Conservation (phyloP, 177 flowering plant genomes). For the Vitis hybrid region DNA sequence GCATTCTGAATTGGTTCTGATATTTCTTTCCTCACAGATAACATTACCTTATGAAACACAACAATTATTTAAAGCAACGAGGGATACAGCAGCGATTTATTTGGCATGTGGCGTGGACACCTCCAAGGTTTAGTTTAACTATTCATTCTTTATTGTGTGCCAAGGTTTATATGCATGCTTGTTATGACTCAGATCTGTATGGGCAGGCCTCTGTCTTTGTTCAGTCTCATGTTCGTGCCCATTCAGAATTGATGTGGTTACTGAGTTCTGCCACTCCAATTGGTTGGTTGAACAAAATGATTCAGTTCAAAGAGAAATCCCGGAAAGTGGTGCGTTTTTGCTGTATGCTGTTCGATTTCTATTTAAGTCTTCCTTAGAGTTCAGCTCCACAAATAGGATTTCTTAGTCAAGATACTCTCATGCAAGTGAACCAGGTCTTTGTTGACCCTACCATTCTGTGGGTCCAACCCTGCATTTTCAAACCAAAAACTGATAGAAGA, state of each 20-base stretch:
- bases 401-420: too few relatives aligned
- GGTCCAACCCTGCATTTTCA: too few relatives aligned
- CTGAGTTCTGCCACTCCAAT: conserved; percentile 85
- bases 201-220: conserved; percentile 93
- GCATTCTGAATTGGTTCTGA: not conserved
- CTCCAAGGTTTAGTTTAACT: conserved; percentile 58
- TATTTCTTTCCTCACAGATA: conserved; percentile 43
- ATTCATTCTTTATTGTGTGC: not conserved
- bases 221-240: conserved; percentile 97
- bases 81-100: conserved; percentile 88
- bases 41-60: conserved; percentile 81
- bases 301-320: conserved; percentile 97
- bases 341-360: conserved; percentile 18
- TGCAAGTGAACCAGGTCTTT: too few relatives aligned
- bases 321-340: conserved; percentile 72
- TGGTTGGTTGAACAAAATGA: conserved; percentile 96
- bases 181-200: conserved; percentile 5
- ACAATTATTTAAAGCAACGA: conserved; percentile 71
- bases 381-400: too few relatives aligned
- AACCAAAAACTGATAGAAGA: too few relatives aligned
- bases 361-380: too few relatives aligned
- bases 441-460: too few relatives aligned
- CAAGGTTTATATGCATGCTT: conserved; percentile 1
- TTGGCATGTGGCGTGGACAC: conserved; percentile 93
- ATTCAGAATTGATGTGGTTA: conserved; percentile 92